These are phyloP conservation scores for Suhomyces xylopsoci DNA, from an alignment of 805 yeast genomes.

Conservation along the genomic window DNA sequence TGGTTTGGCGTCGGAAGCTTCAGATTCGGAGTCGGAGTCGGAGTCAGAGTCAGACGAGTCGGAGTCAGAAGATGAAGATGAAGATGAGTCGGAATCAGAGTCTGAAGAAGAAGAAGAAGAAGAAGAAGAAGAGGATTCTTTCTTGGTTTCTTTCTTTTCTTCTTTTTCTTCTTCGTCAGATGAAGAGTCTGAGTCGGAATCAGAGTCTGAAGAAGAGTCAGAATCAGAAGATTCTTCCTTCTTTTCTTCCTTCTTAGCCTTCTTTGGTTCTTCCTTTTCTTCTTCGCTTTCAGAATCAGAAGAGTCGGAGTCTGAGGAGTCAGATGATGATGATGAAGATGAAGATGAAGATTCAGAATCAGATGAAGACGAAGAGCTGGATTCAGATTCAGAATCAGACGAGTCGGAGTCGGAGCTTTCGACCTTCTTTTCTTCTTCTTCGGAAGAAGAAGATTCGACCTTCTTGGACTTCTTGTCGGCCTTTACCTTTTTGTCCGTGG, in stretches of 20 bases:
- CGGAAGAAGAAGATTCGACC: constrained; percentile 9
- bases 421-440: constrained; percentile 9
- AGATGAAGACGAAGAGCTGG: constrained; percentile 8
- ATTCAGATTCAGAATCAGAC: constrained; percentile 7
- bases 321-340: too few relatives aligned
- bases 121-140: constrained; percentile 19
- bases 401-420: constrained; percentile 20
- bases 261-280: constrained; percentile 8
- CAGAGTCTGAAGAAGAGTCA: constrained; percentile 34
- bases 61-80: constrained; percentile 28
- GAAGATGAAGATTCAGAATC: constrained; percentile 9
- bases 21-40: constrained; percentile 34
- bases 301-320: constrained; percentile 7
- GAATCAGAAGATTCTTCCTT: constrained; percentile 23
- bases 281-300: constrained; percentile 22
- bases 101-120: constrained; percentile 25
- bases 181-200: constrained; percentile 31
- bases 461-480: constrained; percentile 20
- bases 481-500: constrained; percentile 20
- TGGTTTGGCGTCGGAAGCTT: constrained; percentile 35
- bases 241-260: constrained; percentile 12
- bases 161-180: constrained; percentile 18
- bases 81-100: constrained; percentile 26
- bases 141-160: constrained; percentile 13
- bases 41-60: constrained; percentile 35